Percentiles rank a stretch among this genome's conserved stretches.
Conservation (phyloP, 2,329 filamentous ascomycete genomes). For the Periconia digitata region DNA sequence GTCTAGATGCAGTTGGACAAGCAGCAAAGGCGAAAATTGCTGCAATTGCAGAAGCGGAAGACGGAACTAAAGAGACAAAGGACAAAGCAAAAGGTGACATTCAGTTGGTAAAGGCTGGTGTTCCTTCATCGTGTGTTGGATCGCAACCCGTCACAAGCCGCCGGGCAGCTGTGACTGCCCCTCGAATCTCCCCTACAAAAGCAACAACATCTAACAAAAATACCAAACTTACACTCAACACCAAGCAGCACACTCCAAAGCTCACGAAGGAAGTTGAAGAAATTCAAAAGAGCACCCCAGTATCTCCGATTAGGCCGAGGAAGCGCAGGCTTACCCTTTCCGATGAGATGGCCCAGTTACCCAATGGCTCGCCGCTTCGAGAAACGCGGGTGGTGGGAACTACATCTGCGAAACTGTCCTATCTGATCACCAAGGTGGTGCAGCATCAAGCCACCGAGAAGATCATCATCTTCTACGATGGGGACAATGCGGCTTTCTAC, state of each 20-base stretch:
- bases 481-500: constrained; percentile 83
- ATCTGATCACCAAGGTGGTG: constrained; percentile 73
- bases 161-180: constrained; percentile 20
- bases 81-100: constrained; percentile 3
- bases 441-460: constrained; percentile 73
- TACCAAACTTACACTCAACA: not conserved
- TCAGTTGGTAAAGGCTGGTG: constrained; percentile 37
- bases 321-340: constrained; percentile 37
- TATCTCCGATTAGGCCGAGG: constrained; percentile 21
- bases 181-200: constrained; percentile 25
- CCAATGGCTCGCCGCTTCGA: constrained; percentile 57
- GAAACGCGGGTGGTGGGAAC: constrained; percentile 72
- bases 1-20: constrained; percentile 30
- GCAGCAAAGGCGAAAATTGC: constrained; percentile 27
- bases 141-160: constrained; percentile 37
- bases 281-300: not conserved
- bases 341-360: constrained; percentile 33
- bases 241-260: not conserved
- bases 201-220: not conserved
- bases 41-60: constrained; percentile 26
- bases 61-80: constrained; percentile 10
- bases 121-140: constrained; percentile 45
- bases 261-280: not conserved
- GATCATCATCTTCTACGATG: constrained; percentile 90
- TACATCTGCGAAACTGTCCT: constrained; percentile 82